A percentile compares a stretch with the other conserved stretches of the same genome.
Evolutionary conservation across 495 filamentous ascomycete genomes (phyloP).

Genomic region (Peziza echinospora): DNA sequence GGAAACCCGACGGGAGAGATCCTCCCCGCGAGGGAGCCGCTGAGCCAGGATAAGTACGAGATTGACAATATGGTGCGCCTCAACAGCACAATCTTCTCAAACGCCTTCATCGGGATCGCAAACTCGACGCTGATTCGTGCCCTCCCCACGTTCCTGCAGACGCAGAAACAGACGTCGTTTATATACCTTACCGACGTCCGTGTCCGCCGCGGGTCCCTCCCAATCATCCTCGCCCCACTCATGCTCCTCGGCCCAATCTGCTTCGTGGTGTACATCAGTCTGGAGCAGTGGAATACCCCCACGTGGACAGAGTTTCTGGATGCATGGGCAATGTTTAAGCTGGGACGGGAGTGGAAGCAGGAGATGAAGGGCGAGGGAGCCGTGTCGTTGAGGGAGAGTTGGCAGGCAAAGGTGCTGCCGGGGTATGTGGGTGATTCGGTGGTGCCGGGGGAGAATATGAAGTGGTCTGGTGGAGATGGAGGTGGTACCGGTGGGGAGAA

Average conservation of each 20-base stretch:
- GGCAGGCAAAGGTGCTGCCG: conserved; percentile 8
- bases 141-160: conserved; percentile 4
- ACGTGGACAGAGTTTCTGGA: conserved; percentile 13
- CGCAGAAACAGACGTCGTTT: conserved; percentile 1
- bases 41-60: conserved; percentile 2
- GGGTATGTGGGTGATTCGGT: conserved; percentile 8
- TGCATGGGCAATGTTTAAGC: conserved; percentile 11
- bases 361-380: conserved; percentile 9
- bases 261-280: conserved; percentile 8
- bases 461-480: conserved; percentile 1
- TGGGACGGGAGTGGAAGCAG: conserved; percentile 7
- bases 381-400: conserved; percentile 5
- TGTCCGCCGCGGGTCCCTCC: conserved; percentile 5
- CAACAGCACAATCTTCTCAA: not conserved
- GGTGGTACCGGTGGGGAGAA: conserved; percentile 5
- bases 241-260: conserved; percentile 7
- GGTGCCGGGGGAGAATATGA: not conserved
- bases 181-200: conserved; percentile 12
- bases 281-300: conserved; percentile 7
- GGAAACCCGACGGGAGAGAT: not conserved
- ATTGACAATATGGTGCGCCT: conserved; percentile 12
- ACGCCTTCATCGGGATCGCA: conserved; percentile 8
- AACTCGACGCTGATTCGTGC: conserved; percentile 10
- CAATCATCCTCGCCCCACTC: conserved; percentile 3
- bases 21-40: conserved; percentile 2